These are phyloP conservation scores for barrel medic (Medicago truncatula) DNA, from an alignment of 306 rosid species.

Conservation along the genomic window DNA sequence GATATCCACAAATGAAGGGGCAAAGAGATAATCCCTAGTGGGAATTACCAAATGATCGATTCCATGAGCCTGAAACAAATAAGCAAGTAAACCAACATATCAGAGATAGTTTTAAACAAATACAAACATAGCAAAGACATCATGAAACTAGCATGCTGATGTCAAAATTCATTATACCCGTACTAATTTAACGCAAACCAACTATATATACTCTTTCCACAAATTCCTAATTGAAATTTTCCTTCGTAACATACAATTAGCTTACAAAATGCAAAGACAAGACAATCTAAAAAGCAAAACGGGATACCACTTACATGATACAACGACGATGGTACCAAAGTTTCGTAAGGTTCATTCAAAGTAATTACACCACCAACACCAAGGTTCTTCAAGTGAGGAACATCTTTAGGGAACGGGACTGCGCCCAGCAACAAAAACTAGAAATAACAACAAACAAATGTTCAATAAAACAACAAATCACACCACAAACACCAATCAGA, in stretches of 20 bases:
- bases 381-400: conserved; percentile 84
- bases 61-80: conserved; percentile 75
- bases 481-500: background rate
- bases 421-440: conserved; percentile 91
- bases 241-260: background rate
- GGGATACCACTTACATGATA: conserved; percentile 62
- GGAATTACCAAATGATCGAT: conserved; percentile 94
- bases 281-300: background rate
- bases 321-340: conserved; percentile 80
- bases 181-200: conserved; percentile 11
- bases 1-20: conserved; percentile 82
- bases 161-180: background rate
- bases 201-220: background rate
- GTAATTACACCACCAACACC: conserved; percentile 99
- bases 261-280: conserved; percentile 13
- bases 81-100: conserved; percentile 38
- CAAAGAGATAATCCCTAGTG: conserved; percentile 96
- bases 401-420: conserved; percentile 97
- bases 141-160: conserved; percentile 2
- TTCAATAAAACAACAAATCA: conserved; percentile 20
- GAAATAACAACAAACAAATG: conserved; percentile 31
- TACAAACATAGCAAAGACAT: conserved; percentile 23
- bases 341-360: conserved; percentile 90
- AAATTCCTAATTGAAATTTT: conserved; percentile 1
- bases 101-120: conserved; percentile 2